Conservation (phyloP, 345 rosid species). For the Citrus sp. region DNA sequence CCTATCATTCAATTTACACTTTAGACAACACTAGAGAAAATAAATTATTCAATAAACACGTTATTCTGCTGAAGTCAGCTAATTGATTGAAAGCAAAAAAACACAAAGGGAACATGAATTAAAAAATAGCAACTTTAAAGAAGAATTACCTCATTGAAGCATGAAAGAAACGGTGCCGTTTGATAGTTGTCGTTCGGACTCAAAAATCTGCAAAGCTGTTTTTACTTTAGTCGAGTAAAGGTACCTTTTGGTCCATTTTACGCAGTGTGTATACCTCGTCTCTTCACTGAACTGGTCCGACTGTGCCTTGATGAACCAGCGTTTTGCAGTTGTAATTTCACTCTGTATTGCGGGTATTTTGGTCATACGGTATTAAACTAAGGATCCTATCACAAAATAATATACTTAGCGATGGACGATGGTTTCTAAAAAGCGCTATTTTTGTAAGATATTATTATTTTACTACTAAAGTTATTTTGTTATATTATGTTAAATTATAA, state of each 20-base stretch:
- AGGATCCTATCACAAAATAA: neutral
- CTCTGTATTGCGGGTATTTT: neutral
- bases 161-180: neutral
- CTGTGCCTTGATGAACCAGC: neutral
- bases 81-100: neutral
- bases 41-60: neutral
- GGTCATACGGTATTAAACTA: neutral
- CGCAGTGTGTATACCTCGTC: neutral
- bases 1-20: constrained; percentile 3
- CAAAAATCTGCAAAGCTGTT: neutral
- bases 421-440: neutral
- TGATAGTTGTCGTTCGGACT: neutral
- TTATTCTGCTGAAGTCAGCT: neutral
- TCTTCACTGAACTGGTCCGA: neutral
- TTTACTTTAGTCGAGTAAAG: neutral
- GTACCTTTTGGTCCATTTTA: neutral
- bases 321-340: neutral
- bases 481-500: accelerated
- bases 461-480: accelerated
- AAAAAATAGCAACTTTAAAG: neutral
- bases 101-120: neutral
- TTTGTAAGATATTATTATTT: no score
- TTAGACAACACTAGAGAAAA: neutral
- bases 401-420: no score
- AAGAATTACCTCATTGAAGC: neutral